Evolutionary conservation across 352 stramenopile genomes (phyloP).

Genomic region (Pythium coloratum): DNA sequence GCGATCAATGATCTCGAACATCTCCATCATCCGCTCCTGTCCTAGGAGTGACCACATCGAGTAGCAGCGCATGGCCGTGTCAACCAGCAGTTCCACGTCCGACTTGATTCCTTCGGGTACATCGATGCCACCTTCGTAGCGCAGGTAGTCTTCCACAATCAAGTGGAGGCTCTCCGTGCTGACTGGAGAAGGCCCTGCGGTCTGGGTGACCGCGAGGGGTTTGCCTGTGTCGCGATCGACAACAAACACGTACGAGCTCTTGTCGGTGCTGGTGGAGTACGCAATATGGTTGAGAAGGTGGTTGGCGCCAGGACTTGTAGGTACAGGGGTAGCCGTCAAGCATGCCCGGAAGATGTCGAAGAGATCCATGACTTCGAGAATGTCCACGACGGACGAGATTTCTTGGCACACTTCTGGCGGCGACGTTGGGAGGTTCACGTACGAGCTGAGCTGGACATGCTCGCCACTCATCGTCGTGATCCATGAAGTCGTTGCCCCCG

Average conservation of each 20-base stretch:
- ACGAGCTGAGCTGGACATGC: conserved; percentile 42
- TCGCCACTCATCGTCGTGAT: conserved; percentile 38
- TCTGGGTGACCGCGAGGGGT: conserved; percentile 42
- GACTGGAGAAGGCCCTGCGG: background rate
- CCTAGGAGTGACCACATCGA: conserved; percentile 39
- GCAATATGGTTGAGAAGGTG: conserved; percentile 17
- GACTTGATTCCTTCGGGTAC: conserved; percentile 48
- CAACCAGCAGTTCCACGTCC: conserved; percentile 53
- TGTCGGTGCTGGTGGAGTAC: conserved; percentile 33
- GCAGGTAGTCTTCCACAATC: conserved; percentile 45
- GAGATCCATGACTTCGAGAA: conserved; percentile 49
- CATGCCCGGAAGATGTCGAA: conserved; percentile 42
- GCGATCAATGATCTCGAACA: conserved; percentile 49
- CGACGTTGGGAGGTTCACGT: conserved; percentile 18
- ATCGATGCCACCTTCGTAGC: conserved; percentile 33
- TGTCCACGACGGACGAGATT: conserved; percentile 40
- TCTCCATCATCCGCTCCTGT: conserved; percentile 33
- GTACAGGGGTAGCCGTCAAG: conserved; percentile 16
- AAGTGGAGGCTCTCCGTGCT: conserved; percentile 28
- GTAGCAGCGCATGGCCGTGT: conserved; percentile 46
- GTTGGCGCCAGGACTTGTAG: conserved; percentile 11
- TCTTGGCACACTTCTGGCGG: conserved; percentile 25
- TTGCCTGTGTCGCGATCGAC: conserved; percentile 39
- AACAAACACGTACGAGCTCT: conserved; percentile 46
- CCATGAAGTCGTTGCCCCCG: conserved; percentile 45